Conservation (phyloP, 768 basidiomycete genomes). For the Postia placenta region DNA sequence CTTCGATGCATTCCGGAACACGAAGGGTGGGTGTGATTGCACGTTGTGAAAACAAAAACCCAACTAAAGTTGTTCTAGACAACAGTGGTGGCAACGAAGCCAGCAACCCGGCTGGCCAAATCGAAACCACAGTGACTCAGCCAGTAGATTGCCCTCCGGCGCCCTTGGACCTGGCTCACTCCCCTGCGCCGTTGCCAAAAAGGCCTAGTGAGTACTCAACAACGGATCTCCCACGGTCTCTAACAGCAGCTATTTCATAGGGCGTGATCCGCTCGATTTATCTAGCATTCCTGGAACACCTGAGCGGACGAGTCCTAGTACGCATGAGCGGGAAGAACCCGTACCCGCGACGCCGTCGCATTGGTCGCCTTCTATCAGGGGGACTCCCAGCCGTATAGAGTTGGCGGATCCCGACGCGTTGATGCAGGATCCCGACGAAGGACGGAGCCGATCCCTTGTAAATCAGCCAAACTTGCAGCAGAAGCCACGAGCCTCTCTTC, state of each 20-base stretch:
- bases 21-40: too few species aligned
- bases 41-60: too few species aligned
- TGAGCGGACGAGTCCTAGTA: too few species aligned
- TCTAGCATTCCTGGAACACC: not conserved
- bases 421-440: too few species aligned
- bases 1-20: not conserved
- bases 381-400: too few species aligned
- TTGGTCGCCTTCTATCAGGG: constrained; percentile 14
- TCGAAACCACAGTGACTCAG: not conserved
- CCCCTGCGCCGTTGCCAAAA: not conserved
- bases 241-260: not conserved
- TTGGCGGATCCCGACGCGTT: too few species aligned
- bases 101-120: not conserved
- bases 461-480: too few species aligned
- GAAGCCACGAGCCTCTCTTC: too few species aligned
- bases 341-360: constrained; percentile 10
- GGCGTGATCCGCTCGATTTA: not conserved
- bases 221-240: not conserved
- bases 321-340: not conserved
- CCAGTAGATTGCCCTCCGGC: not conserved
- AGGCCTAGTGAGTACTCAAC: not conserved
- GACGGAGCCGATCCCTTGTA: too few species aligned
- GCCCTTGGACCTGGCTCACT: not conserved
- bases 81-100: not conserved
- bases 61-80: too few species aligned